phyloP scores from a whole-genome alignment of 2,329 filamentous ascomycete genomes.

The Rhinocladiella mackenziei region DNA sequence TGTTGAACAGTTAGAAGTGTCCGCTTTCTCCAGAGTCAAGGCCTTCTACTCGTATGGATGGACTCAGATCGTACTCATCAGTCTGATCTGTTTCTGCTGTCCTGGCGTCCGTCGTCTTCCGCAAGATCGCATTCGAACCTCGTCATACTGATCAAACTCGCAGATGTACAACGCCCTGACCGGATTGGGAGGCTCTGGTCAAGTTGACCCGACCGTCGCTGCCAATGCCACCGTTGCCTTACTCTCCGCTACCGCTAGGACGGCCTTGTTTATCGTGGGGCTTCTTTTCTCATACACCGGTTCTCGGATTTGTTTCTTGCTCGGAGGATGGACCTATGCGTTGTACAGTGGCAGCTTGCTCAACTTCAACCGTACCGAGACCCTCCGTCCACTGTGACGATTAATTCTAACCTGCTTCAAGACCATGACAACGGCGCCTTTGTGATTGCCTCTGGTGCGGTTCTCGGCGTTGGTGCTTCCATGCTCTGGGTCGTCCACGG shows the following conservation, averaged over 20 bases:
- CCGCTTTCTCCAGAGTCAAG: no score
- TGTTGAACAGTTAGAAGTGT: no score
- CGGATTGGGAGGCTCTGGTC: slow-evolving; percentile 59
- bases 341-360: slow-evolving; percentile 49
- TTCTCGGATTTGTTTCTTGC: slow-evolving; percentile 41
- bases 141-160: neutral
- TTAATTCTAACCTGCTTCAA: slow-evolving; percentile 7
- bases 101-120: slow-evolving; percentile 39
- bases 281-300: slow-evolving; percentile 40
- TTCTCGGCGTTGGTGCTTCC: slow-evolving; percentile 49
- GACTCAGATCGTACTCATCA: slow-evolving; percentile 49
- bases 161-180: slow-evolving; percentile 61
- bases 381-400: slow-evolving; percentile 22
- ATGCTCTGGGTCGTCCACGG: slow-evolving; percentile 51
- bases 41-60: slow-evolving; percentile 47
- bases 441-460: slow-evolving; percentile 47
- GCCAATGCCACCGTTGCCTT: slow-evolving; percentile 19
- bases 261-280: slow-evolving; percentile 59
- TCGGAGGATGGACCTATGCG: slow-evolving; percentile 48
- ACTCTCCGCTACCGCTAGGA: slow-evolving; percentile 64
- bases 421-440: slow-evolving; percentile 46
- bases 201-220: slow-evolving; percentile 38
- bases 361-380: slow-evolving; percentile 44
- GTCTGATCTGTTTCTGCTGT: slow-evolving; percentile 49
- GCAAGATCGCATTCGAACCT: no score